phyloP scores from a whole-genome alignment of 768 basidiomycete genomes.

The Austroboletus festivus region DNA sequence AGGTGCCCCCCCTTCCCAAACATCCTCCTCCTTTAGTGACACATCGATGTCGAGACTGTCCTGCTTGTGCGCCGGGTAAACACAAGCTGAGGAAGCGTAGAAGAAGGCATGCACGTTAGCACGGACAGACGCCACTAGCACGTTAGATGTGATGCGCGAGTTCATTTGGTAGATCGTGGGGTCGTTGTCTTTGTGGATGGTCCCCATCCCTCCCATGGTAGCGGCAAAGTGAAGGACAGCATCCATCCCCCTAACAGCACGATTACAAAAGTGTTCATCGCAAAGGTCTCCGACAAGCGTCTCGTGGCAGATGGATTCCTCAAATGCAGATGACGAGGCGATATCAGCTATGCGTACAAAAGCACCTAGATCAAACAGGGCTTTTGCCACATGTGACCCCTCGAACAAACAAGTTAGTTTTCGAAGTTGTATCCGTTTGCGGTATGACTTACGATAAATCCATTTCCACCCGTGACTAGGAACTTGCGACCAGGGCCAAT shows the following conservation, averaged over 20 bases:
- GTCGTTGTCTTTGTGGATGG: constrained; percentile 51
- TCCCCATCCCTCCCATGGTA: constrained; percentile 65
- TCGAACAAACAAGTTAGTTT: constrained; percentile 16
- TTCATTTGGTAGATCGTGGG: constrained; percentile 48
- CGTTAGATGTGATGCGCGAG: constrained; percentile 46
- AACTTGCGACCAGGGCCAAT: constrained; percentile 13
- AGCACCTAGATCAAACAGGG: constrained; percentile 32
- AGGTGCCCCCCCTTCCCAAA: constrained; percentile 38
- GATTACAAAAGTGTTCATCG: constrained; percentile 38
- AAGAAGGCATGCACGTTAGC: constrained; percentile 44
- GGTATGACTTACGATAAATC: constrained; percentile 46
- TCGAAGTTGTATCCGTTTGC: neutral
- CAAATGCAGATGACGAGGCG: constrained; percentile 19
- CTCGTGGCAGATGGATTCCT: constrained; percentile 32
- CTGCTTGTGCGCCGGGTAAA: constrained; percentile 50
- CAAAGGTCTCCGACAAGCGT: constrained; percentile 44
- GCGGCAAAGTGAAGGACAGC: constrained; percentile 57
- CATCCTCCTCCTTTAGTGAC: constrained; percentile 46
- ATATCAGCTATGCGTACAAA: constrained; percentile 46
- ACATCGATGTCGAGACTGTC: constrained; percentile 30
- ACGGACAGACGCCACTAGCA: constrained; percentile 39
- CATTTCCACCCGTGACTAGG: constrained; percentile 50
- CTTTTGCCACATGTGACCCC: constrained; percentile 51
- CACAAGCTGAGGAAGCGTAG: constrained; percentile 58
- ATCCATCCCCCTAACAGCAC: constrained; percentile 38